A percentile compares a stretch with the other conserved stretches of the same genome.
Evolutionary conservation across 2,329 filamentous ascomycete species (phyloP).

Genomic region (Myriosclerotinia duriaeana): DNA sequence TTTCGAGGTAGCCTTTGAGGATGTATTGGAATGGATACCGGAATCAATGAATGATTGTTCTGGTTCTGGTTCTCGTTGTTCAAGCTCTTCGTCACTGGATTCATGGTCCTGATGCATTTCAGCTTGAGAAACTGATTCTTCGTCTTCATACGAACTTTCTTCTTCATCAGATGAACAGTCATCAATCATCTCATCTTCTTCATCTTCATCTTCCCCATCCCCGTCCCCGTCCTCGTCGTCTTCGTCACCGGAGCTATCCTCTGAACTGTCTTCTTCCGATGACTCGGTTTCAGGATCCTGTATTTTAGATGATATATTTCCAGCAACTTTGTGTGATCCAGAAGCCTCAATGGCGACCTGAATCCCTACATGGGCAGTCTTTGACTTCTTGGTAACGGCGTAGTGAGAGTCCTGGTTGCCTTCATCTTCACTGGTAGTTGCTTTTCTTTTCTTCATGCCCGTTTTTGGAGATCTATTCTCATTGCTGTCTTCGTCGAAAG

Average conservation of each 20-base stretch:
- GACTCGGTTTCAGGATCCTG: neutral
- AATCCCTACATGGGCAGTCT: neutral
- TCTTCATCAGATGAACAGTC: constrained; percentile 6
- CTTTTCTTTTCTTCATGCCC: neutral
- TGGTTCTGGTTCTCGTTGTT: neutral
- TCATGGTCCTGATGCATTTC: neutral
- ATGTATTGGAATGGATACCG: neutral
- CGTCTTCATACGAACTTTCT: neutral
- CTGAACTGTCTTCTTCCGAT: constrained; percentile 8
- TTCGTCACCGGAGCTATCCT: neutral
- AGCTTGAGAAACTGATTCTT: neutral
- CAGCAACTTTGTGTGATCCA: neutral
- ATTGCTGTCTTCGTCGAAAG: neutral
- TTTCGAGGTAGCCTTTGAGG: constrained; percentile 1
- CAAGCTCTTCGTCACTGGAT: neutral
- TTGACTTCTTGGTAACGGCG: neutral
- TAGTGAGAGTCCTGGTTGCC: neutral
- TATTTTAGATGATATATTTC: neutral
- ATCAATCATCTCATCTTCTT: neutral
- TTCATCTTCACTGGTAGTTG: neutral
- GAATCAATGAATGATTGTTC: neutral
- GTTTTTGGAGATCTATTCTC: neutral
- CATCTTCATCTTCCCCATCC: neutral
- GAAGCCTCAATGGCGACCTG: neutral
- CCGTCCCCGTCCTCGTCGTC: neutral